A percentile compares a stretch with the other conserved stretches of the same genome.
phyloP scores from a whole-genome alignment of 768 basidiomycete species.

The Baorangia bicolor region DNA sequence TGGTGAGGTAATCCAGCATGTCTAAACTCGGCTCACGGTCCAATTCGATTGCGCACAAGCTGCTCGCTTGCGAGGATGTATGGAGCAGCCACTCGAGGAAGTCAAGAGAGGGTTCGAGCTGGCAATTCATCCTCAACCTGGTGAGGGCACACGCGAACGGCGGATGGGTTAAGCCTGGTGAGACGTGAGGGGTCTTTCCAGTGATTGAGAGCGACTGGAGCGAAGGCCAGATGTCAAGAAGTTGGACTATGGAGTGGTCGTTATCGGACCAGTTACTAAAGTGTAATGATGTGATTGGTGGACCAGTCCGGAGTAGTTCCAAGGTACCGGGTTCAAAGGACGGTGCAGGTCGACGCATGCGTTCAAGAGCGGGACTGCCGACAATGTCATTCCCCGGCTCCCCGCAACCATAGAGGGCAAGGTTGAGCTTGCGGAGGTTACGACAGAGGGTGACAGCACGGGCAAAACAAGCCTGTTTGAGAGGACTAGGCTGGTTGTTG shows the following conservation, averaged over 20 bases:
- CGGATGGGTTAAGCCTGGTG: slow-evolving; percentile 36
- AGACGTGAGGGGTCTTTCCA: slow-evolving; percentile 54
- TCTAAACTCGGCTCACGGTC: slow-evolving; percentile 57
- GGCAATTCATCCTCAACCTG: slow-evolving; percentile 63
- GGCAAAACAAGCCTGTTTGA: slow-evolving; percentile 58
- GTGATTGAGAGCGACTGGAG: slow-evolving; percentile 55
- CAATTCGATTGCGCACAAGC: slow-evolving; percentile 53
- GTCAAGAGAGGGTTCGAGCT: slow-evolving; percentile 57
- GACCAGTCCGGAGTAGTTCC: slow-evolving; percentile 52
- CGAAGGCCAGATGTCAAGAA: slow-evolving; percentile 63
- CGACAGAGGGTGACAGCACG: slow-evolving; percentile 58
- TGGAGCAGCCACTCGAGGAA: slow-evolving; percentile 72
- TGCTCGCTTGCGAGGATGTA: slow-evolving; percentile 44
- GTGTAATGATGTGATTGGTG: slow-evolving; percentile 49
- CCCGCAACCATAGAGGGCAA: slow-evolving; percentile 59
- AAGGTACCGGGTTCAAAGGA: slow-evolving; percentile 55
- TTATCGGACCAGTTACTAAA: slow-evolving; percentile 76
- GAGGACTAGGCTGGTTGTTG: slow-evolving; percentile 61
- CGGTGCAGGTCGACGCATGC: slow-evolving; percentile 50
- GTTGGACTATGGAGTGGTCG: slow-evolving; percentile 51
- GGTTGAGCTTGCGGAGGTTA: slow-evolving; percentile 52
- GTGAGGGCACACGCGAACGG: slow-evolving; percentile 49
- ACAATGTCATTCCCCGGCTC: slow-evolving; percentile 51
- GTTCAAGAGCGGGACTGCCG: slow-evolving; percentile 45
- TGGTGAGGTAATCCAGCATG: slow-evolving; percentile 54